Evolutionary conservation across 2,329 filamentous ascomycete genomes (phyloP).

Genomic region (Cercospora citrullina): DNA sequence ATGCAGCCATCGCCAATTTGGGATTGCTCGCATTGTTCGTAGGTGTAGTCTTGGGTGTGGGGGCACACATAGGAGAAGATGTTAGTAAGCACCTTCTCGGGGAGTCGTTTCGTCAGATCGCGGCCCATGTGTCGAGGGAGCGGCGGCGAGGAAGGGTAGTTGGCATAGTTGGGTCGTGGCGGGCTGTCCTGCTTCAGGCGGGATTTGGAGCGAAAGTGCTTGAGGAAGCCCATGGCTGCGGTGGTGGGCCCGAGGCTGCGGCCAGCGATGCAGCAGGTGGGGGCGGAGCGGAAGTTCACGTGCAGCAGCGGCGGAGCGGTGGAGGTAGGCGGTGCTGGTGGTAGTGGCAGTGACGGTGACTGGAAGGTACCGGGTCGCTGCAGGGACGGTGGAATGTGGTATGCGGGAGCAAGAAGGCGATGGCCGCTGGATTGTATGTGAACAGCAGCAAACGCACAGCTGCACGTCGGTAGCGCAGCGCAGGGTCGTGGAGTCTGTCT

Average conservation of each 20-base stretch:
- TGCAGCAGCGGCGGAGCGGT: background rate
- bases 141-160: conserved; percentile 21
- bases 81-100: conserved; percentile 67
- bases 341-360: background rate
- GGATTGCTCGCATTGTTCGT: conserved; percentile 80
- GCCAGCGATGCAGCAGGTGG: background rate
- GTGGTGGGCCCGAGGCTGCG: conserved; percentile 1
- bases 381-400: background rate
- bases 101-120: conserved; percentile 55
- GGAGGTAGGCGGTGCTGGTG: background rate
- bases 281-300: conserved; percentile 9
- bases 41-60: conserved; percentile 73
- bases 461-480: background rate
- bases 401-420: background rate
- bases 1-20: conserved; percentile 79
- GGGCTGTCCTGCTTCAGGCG: conserved; percentile 43
- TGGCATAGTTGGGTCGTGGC: conserved; percentile 30
- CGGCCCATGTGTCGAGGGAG: conserved; percentile 29
- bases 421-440: background rate
- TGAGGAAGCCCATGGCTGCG: conserved; percentile 50
- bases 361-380: background rate
- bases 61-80: conserved; percentile 85
- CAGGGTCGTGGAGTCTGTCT: background rate
- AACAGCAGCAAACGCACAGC: background rate
- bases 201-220: conserved; percentile 49